A percentile compares a stretch with the other conserved stretches of the same genome.
Conservation (phyloP, 768 basidiomycete genomes). For the Trametes villosa region DNA sequence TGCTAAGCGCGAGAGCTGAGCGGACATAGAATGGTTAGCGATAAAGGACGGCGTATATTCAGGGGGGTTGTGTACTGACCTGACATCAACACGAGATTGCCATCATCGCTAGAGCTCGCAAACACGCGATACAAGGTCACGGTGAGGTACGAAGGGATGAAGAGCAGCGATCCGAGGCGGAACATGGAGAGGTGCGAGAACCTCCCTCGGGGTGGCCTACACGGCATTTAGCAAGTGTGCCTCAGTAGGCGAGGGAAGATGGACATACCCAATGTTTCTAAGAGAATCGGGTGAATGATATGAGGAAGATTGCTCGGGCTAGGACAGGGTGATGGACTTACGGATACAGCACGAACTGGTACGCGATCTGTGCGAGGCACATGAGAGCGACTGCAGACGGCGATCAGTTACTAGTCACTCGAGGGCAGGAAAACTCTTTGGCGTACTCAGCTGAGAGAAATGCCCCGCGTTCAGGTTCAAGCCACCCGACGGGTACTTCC, state of each 20-base stretch:
- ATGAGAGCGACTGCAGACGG: conserved; percentile 74
- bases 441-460: conserved; percentile 87
- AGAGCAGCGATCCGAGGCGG: conserved; percentile 82
- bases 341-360: conserved; percentile 92
- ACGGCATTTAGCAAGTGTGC: not conserved
- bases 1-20: conserved; percentile 77
- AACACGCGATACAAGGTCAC: conserved; percentile 76
- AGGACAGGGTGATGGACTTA: conserved; percentile 45
- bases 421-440: not conserved
- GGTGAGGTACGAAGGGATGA: conserved; percentile 88
- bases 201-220: conserved; percentile 77
- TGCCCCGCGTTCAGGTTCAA: conserved; percentile 88
- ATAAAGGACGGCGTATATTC: not conserved
- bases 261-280: conserved; percentile 44
- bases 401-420: conserved; percentile 1
- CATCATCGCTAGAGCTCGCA: conserved; percentile 69
- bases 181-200: conserved; percentile 91
- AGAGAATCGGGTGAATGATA: conserved; percentile 4
- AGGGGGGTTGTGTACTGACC: conserved; percentile 48
- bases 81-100: conserved; percentile 80
- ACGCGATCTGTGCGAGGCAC: conserved; percentile 92
- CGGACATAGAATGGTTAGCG: not conserved
- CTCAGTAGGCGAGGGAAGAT: not conserved
- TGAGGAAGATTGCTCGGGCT: not conserved
- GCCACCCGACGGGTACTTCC: conserved; percentile 84